phyloP scores from a whole-genome alignment of 768 basidiomycete genomes.

The Lactarius sanguifluus region DNA sequence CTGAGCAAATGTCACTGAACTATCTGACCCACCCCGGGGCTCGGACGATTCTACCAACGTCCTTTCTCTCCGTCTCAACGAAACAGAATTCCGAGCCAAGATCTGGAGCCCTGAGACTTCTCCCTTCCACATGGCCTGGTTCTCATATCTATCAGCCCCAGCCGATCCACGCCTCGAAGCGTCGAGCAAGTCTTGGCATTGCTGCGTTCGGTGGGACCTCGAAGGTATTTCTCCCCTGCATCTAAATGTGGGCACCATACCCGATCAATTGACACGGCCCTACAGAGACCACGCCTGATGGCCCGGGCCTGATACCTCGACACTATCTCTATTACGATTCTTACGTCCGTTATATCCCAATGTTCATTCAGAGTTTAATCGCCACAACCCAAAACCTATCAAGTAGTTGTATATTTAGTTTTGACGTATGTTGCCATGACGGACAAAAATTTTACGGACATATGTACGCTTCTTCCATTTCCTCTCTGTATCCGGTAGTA shows the following conservation, averaged over 20 bases:
- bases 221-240: constrained; percentile 12
- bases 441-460: neutral
- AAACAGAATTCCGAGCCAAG: neutral
- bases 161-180: constrained; percentile 10
- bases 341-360: neutral
- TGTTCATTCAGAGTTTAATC: neutral
- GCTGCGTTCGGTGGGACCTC: neutral
- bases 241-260: neutral
- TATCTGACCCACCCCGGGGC: no score
- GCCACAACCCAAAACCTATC: neutral
- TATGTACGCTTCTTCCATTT: neutral
- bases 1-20: neutral
- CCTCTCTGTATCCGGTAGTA: neutral
- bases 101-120: neutral
- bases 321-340: neutral
- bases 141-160: neutral
- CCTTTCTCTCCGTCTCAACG: neutral
- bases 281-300: neutral
- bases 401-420: neutral
- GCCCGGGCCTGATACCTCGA: neutral
- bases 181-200: constrained; percentile 4
- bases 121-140: neutral
- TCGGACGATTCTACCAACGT: neutral
- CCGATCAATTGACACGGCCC: neutral
- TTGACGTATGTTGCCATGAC: neutral